Base-by-base conservation (phyloP, 371 early-diverging fungal genomes). In the Mucor irregularis region DNA sequence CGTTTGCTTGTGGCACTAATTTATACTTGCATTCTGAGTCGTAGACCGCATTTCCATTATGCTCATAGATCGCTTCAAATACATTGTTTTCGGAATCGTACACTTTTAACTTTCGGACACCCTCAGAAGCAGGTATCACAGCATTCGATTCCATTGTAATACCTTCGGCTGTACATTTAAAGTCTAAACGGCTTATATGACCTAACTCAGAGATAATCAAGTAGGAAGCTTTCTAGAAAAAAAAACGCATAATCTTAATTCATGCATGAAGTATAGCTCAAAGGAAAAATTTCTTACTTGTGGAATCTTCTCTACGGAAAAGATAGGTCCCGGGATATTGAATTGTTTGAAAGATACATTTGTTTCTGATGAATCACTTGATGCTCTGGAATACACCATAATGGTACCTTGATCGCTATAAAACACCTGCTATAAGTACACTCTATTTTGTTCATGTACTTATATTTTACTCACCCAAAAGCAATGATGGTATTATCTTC, bases 371-470 rank as follows among this genome's bases (percentile, higher is more conserved):
- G 39, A 21, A 1, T 21, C 19, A 21, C 14, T 39, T 14, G 25
- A 24, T 26, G 26, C 21, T 26, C 49, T 40, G 22, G 53, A 16
- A 28, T 63, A 63, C 7, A 53, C 19, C 35, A 62, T 49, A 10
- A 58, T 49, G 1, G 64, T 53, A 10, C 64, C 64, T 38, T 52
- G 44, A 33, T 53, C 39, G 1, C 61, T 54, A 49, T 16, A 6
- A 35, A 21, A 37, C 2, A 35, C 9, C 22, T 11, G 4, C 25
- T 43, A n/a, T 16, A 8, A 28, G 16, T 6, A 29, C 25, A 5
- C 30, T n/a, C 10, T 35, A 11, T 26, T 7, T 13, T 34, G 6
- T 21, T 42, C 11, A 3, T 25, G 10, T 16, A 33, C 25, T 3
- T 34, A 2, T 43, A 10, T 43, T 19, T 49, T 28, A 30, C 35